Base-by-base conservation (phyloP, 208 protist genomes). In the Porcisia deanei region DNA sequence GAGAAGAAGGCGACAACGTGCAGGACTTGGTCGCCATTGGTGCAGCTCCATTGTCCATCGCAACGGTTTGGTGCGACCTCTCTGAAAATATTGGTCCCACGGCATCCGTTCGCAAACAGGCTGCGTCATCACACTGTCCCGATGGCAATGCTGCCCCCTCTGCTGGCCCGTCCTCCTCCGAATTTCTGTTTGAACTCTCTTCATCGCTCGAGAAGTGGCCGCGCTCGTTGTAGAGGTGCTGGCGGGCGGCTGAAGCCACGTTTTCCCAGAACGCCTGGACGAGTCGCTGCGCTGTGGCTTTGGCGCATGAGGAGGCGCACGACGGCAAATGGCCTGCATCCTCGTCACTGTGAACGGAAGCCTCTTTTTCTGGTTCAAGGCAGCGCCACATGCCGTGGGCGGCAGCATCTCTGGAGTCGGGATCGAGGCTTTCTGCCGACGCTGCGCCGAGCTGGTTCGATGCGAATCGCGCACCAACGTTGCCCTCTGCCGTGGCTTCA, bases 251-350 rank as follows among this genome's bases (percentile, higher is more conserved):
- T 1, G 69, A 14, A 2, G 78, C 78, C 14, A 82, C 78, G 45
- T 54, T 75, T 10, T 41, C 16, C 78, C 78, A 82, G 37, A 82
- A 82, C 6, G 22, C 43, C 10, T 54, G 73, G 43, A 82, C 22
- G 12, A 75, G 57, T 39, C 71, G 71, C 20, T 41, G 58, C 34
- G 71, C 71, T 20, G 58, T 37, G 9, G 57, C 71, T 37, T 30
- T 72, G n/a, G 68, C 43, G 37, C 66, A 59, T 22, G 66, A 43
- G 14, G 64, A 53, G 22, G 25, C 45, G 45, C 49, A 43, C 12
- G 10, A 71, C 10, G 68, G 10, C 7, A 14, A 5, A 5, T 30
- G 30, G 25, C 3, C 20, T 18, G 9, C 43, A 20, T 4, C 30
- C 8, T 16, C 18, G 18, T 58, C 34, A 1, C 14, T 39, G 25